Conservation (phyloP, 192 early-diverging fungal genomes). For the Pilaira anomala region DNA sequence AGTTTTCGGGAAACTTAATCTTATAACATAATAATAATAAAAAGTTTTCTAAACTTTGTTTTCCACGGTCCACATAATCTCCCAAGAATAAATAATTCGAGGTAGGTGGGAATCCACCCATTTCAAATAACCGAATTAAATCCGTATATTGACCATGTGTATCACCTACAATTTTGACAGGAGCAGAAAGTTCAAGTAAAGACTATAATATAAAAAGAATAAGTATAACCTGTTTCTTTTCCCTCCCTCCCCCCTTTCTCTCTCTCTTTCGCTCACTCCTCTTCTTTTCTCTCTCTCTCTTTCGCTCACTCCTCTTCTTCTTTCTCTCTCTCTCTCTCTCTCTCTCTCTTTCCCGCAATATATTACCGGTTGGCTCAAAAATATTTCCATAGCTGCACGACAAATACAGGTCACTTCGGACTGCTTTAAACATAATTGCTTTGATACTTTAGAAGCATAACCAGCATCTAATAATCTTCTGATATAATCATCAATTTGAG, state of each 20-base stretch:
- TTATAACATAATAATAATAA: conserved; percentile 93
- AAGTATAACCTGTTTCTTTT: no score
- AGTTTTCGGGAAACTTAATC: conserved; percentile 96
- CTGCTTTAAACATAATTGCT: conserved; percentile 80
- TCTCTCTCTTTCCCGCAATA: no score
- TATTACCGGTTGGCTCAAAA: conserved; percentile 79
- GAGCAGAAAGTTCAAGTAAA: conserved; percentile 69
- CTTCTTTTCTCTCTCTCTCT: no score
- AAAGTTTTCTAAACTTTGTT: conserved; percentile 93
- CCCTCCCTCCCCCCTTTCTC: no score
- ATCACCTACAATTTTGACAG: conserved; percentile 86
- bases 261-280: no score
- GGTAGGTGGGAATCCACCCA: conserved; percentile 87
- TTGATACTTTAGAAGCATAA: conserved; percentile 67
- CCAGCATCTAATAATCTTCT: conserved; percentile 78
- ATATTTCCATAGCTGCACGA: conserved; percentile 82
- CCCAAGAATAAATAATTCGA: conserved; percentile 93
- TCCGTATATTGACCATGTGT: conserved; percentile 96
- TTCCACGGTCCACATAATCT: conserved; percentile 98
- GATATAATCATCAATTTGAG: conserved; percentile 83
- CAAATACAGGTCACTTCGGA: conserved; percentile 85
- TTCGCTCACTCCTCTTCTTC: no score
- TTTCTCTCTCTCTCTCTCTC: no score
- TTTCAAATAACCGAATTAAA: conserved; percentile 88
- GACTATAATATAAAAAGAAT: conserved; percentile 27